Base-by-base conservation (phyloP, 2,329 filamentous ascomycete species). In the Nemania sp. region DNA sequence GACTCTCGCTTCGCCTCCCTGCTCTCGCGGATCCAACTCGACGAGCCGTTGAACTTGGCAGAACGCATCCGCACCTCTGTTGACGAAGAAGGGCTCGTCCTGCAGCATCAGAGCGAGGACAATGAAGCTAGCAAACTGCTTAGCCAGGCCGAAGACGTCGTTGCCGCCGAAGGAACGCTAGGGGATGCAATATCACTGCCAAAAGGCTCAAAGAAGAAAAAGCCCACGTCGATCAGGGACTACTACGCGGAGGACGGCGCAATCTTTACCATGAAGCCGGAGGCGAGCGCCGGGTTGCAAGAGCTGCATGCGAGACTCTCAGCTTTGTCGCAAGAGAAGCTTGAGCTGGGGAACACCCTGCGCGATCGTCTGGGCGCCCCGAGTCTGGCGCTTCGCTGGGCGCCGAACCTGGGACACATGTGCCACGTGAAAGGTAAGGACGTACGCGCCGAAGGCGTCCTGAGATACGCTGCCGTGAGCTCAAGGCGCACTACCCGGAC, bases 391-490 rank as follows among this genome's bases (percentile, higher is more conserved):
- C 83, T 99, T 18, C 90, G 89, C 69, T 98, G 92, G 90, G 92
- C 89, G 1, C 90, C 94, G 0, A 89, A 88, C 13, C 82, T 97
- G 1, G 94, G 95, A 9, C 91, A 99, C 73, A 90, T 96, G 70
- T 93, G 90, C 68, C 93, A 98, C 73, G 84, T 98, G 68, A 95
- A 89, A 75, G 92, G 92, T 35, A 93, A 90, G 73, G 90, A 95
- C 69, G 79, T 84, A 46, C 78, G 76, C 18, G 72, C 48, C 34
- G 46, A 57, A 17, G 45, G 48, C 2, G 57, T 61, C 20, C 43
- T 68, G 61, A 17, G 60, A 68, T 4, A 57, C 62, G 68, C 71
- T 71, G 78, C 73, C 55, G 83, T 98, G 51, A 90, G 88, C 34
- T 89, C 91, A 2, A 94, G 90, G 67, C 95, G 92, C 67, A 89